Percentiles rank a stretch among this genome's conserved stretches.
These are phyloP conservation scores for Solanum bulbocastanum DNA, from an alignment of 257 asterid species.

Conservation along the genomic window DNA sequence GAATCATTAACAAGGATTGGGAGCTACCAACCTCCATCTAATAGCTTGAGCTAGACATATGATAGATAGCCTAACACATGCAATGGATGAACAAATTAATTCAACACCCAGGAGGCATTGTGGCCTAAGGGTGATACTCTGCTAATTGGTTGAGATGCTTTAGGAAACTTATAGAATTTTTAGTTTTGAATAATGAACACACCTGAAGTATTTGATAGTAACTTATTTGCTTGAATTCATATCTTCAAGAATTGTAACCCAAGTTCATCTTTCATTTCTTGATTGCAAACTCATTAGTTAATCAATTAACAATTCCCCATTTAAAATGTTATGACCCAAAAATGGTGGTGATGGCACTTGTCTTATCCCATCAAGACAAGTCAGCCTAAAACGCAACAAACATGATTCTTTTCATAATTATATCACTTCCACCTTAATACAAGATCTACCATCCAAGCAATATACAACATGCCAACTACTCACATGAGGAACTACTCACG, in stretches of 20 bases:
- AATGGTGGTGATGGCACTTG: no score
- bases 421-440: no score
- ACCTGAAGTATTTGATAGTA: not conserved
- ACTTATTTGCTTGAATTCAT: not conserved
- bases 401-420: no score
- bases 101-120: not conserved
- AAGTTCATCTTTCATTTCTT: not conserved
- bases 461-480: no score
- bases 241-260: not conserved
- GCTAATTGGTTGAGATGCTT: not conserved
- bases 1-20: no score
- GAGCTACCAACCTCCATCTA: not conserved
- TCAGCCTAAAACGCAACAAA: no score
- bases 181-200: not conserved
- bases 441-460: no score
- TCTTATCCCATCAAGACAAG: no score
- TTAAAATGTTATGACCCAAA: no score
- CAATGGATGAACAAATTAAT: not conserved
- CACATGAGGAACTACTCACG: no score
- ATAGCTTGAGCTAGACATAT: not conserved
- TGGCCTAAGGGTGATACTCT: not conserved
- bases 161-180: not conserved
- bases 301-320: not conserved
- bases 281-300: not conserved
- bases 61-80: not conserved